Percentiles rank a stretch among this genome's conserved stretches.
Evolutionary conservation across 208 protist genomes (phyloP).

Genomic region (Angomonas ambiguus): DNA sequence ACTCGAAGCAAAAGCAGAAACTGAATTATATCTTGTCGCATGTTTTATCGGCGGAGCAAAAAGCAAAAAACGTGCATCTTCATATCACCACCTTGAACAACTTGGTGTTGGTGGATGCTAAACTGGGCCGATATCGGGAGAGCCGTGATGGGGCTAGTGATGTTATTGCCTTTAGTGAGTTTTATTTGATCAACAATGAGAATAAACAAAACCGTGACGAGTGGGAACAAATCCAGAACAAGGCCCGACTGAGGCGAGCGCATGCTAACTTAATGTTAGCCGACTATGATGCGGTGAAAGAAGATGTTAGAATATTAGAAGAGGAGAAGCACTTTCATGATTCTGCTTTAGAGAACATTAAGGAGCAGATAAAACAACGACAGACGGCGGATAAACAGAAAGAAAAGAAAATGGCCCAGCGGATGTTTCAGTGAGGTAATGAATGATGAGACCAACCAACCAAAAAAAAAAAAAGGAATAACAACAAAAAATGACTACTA

Average conservation of each 20-base stretch:
- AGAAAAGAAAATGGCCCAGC: conserved; percentile 49
- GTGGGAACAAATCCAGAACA: conserved; percentile 13
- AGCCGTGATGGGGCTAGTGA: conserved; percentile 33
- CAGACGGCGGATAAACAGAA: conserved; percentile 13
- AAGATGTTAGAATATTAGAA: conserved; percentile 27
- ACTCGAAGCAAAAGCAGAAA: background rate
- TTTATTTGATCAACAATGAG: conserved; percentile 6
- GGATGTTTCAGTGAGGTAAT: conserved; percentile 51
- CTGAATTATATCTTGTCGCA: background rate
- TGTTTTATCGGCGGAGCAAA: conserved; percentile 10
- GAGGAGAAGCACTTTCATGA: background rate
- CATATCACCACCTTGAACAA: conserved; percentile 46
- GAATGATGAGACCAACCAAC: too few relatives aligned
- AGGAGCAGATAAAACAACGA: conserved; percentile 11
- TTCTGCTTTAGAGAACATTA: conserved; percentile 16
- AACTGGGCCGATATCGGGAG: conserved; percentile 42
- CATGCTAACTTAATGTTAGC: conserved; percentile 26
- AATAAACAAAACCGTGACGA: conserved; percentile 6
- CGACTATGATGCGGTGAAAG: conserved; percentile 28
- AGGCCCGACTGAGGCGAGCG: conserved; percentile 69
- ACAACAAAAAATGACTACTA: background rate
- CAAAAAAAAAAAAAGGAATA: background rate
- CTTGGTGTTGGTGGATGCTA: conserved; percentile 40
- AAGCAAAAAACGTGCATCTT: conserved; percentile 23
- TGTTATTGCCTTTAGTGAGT: conserved; percentile 20